A percentile compares a stretch with the other conserved stretches of the same genome.
Evolutionary conservation across 1,139 yeast genomes (phyloP).

Genomic region (Hansenula sp.): DNA sequence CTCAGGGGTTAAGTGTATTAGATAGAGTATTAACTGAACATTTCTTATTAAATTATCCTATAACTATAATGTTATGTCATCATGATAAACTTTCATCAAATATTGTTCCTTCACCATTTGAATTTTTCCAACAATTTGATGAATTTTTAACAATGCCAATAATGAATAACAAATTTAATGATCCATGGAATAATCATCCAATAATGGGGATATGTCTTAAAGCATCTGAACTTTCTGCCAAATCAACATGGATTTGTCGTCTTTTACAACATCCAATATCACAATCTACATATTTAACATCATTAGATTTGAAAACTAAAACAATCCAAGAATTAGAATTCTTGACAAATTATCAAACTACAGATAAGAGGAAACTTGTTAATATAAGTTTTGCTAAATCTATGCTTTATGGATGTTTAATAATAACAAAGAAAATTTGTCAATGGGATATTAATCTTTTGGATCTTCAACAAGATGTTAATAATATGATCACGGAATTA

Average conservation of each 20-base stretch:
- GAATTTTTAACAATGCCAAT: slow-evolving; percentile 3
- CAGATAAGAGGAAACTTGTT: not conserved
- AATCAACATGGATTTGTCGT: slow-evolving; percentile 23
- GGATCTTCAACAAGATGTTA: slow-evolving; percentile 11
- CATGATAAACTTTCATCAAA: slow-evolving; percentile 20
- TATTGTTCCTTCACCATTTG: slow-evolving; percentile 25
- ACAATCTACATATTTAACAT: slow-evolving; percentile 7
- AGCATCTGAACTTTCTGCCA: slow-evolving; percentile 25
- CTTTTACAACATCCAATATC: slow-evolving; percentile 12
- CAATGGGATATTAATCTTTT: slow-evolving; percentile 7
- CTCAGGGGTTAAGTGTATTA: slow-evolving; percentile 14
- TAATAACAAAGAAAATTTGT: slow-evolving; percentile 15
- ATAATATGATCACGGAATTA: slow-evolving; percentile 8
- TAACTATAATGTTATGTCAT: slow-evolving; percentile 25
- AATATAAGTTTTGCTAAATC: slow-evolving; percentile 14
- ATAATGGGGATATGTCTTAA: slow-evolving; percentile 19
- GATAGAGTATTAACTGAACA: slow-evolving; percentile 27
- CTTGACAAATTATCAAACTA: slow-evolving; percentile 1
- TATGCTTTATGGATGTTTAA: slow-evolving; percentile 11
- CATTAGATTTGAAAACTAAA: slow-evolving; percentile 9
- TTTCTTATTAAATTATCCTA: slow-evolving; percentile 27
- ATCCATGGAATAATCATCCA: slow-evolving; percentile 21
- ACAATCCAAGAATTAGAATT: slow-evolving; percentile 6
- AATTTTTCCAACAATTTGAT: slow-evolving; percentile 22
- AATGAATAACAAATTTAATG: not conserved